Evolutionary conservation across 306 rosid genomes (phyloP).

Genomic region (Cercis canadensis): DNA sequence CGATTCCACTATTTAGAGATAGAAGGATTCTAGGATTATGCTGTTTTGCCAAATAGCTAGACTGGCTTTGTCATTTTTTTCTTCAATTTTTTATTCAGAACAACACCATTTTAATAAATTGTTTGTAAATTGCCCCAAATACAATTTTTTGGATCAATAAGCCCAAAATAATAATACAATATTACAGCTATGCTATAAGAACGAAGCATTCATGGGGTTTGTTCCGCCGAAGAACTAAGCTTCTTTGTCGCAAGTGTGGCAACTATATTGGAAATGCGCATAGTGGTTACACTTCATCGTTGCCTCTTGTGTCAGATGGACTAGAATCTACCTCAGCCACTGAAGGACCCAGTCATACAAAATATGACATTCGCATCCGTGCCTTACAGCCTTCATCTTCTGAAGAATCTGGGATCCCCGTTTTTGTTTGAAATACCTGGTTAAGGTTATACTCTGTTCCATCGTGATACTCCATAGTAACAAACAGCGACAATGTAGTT

Average conservation of each 20-base stretch:
- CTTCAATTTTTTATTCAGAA: too few species aligned
- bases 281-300: constrained; percentile 46
- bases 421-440: constrained; percentile 38
- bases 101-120: too few species aligned
- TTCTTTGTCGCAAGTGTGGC: constrained; percentile 88
- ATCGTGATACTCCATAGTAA: constrained; percentile 1
- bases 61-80: too few species aligned
- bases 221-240: constrained; percentile 74
- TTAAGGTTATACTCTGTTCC: constrained; percentile 27
- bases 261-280: constrained; percentile 72
- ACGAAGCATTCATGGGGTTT: constrained; percentile 76
- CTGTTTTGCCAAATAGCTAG: too few species aligned
- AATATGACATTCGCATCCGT: constrained; percentile 74
- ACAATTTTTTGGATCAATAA: too few species aligned
- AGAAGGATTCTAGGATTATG: too few species aligned
- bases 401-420: constrained; percentile 44
- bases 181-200: too few species aligned
- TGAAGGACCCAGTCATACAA: constrained; percentile 44
- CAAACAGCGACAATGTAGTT: constrained; percentile 12
- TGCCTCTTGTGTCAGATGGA: constrained; percentile 49
- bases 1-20: too few species aligned
- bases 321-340: constrained; percentile 52
- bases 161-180: too few species aligned
- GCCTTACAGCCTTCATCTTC: constrained; percentile 86
- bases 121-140: too few species aligned